phyloP scores from a whole-genome alignment of 2,329 filamentous ascomycete species.

The Botrytis cinerea region DNA sequence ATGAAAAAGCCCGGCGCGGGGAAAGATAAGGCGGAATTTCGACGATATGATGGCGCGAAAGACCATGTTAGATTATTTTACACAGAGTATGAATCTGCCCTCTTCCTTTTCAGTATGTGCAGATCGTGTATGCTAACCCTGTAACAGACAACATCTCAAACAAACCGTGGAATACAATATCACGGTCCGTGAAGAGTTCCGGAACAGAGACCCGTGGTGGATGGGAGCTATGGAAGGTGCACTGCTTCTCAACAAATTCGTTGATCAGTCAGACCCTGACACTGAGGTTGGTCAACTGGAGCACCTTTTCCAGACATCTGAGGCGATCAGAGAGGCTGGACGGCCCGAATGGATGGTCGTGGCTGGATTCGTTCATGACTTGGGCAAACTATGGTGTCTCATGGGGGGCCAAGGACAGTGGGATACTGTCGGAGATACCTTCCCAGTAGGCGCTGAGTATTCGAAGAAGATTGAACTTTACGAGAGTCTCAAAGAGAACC shows the following conservation, averaged over 20 bases:
- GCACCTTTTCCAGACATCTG: constrained; percentile 83
- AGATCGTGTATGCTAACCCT: constrained; percentile 9
- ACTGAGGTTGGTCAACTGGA: constrained; percentile 86
- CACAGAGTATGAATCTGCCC: constrained; percentile 49
- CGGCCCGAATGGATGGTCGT: constrained; percentile 83
- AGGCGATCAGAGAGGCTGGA: constrained; percentile 83
- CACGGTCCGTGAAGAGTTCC: constrained; percentile 71
- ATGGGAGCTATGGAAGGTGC: constrained; percentile 92
- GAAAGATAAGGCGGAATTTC: constrained; percentile 79
- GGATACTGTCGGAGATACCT: constrained; percentile 89
- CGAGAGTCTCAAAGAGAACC: constrained; percentile 74
- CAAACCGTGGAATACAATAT: constrained; percentile 85
- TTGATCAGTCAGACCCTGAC: constrained; percentile 90
- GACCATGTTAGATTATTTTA: constrained; percentile 88
- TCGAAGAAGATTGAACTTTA: constrained; percentile 79
- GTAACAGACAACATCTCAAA: constrained; percentile 57
- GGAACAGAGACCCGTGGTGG: constrained; percentile 61
- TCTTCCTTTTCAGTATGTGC: background rate
- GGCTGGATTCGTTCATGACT: constrained; percentile 74
- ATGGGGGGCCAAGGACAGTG: constrained; percentile 85
- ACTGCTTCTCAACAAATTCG: constrained; percentile 86
- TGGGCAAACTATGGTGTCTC: constrained; percentile 79
- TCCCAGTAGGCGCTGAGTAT: constrained; percentile 75
- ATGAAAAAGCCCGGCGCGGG: constrained; percentile 62
- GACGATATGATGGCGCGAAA: constrained; percentile 81